Conservation (phyloP, 345 rosid species). For the Ceriops tagal region DNA sequence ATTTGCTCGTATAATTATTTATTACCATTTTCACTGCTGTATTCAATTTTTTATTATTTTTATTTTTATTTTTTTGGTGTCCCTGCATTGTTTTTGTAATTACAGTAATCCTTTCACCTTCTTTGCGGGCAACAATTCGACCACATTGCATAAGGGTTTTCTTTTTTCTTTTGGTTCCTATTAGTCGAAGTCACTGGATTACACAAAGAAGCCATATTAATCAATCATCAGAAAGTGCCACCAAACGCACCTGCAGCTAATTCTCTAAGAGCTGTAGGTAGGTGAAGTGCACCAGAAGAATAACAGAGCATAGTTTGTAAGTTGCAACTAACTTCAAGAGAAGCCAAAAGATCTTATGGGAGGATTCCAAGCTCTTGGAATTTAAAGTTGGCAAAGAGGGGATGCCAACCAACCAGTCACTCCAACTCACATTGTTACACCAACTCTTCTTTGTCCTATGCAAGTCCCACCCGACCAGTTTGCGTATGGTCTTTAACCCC, state of each 20-base stretch:
- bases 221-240: no score
- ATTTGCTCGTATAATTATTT: no score
- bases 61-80: no score
- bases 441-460: not conserved
- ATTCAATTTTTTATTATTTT: no score
- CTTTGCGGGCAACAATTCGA: no score
- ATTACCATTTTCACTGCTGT: no score
- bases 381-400: not conserved
- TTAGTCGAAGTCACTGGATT: no score
- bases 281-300: not conserved
- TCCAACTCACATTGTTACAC: constrained; percentile 2
- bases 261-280: not conserved
- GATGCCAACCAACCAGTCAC: not conserved
- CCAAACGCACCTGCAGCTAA: not conserved
- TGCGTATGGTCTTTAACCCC: not conserved
- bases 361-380: not conserved
- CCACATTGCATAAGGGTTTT: no score
- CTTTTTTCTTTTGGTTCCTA: no score
- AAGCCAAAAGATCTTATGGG: not conserved
- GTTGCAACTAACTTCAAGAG: constrained; percentile 11
- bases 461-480: not conserved
- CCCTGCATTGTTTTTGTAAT: no score
- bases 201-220: not conserved
- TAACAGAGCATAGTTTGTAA: not conserved
- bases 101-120: no score